Evolutionary conservation across 805 yeast species (phyloP), one percentile per base, ranked within the genome.

Genomic region (Kodamaea jinghongensis): DNA sequence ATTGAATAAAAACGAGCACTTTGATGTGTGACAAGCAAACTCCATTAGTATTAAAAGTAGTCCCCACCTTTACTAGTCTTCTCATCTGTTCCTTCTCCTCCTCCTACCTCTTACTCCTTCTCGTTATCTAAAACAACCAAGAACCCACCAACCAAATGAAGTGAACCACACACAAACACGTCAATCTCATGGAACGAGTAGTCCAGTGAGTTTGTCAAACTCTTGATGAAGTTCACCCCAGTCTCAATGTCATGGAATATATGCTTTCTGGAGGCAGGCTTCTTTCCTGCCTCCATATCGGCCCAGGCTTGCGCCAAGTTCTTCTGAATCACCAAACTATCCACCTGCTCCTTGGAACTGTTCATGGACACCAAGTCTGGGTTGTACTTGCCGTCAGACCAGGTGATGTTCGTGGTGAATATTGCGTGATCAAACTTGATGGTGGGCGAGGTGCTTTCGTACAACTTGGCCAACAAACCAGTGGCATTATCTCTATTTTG

Each of bases 101-200:
- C 9, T 26, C 14, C 13, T 10, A 16, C 10, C 25, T 6, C 15
- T 42, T 51, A 60, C 36, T 60, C 61, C 40, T 45, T 60, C 34
- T 62, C 61, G 17, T 61, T 60, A 39, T 91, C 96, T 31, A 88
- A 64, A 4, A 90, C 96, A 2, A 88, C 89, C 28, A 93, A 63
- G 42, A 93, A 76, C 0, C 98, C 99, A 12, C 99, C 99, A 8
- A 93, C 96, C 42, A 95, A 68, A 58, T 91, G 96, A 48, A 93
- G 69, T 4, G 97, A 89, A 1, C 99, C 99, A 43, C 95, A 85
- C 0, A 89, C 97, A 64, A 89, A 84, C 1, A 88, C 95, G 47
- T 88, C 89, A 15, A 79, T 62, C 17, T 48, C 53, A 17, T 39
- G 31, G 12, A 44, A 48, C 20, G 48, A 37, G 17, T 44, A 50